phyloP scores from a whole-genome alignment of 2,329 filamentous ascomycete species.

The Xylaria polymorpha region DNA sequence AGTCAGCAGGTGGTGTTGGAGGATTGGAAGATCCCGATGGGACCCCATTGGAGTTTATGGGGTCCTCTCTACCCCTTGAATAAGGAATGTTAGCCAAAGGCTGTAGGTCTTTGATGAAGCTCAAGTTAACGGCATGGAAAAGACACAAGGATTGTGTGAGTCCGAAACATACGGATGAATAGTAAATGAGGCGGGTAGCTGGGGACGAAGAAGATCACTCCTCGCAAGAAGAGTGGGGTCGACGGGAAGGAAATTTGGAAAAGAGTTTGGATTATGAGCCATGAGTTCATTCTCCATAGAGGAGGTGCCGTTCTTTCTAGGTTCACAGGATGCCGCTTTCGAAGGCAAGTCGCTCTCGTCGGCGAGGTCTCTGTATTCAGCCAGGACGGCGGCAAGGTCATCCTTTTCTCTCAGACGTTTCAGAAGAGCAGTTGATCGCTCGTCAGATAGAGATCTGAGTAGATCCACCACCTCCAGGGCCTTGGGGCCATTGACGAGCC shows the following conservation, averaged over 20 bases:
- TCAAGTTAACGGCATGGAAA: background rate
- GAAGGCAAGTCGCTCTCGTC: background rate
- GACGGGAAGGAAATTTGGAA: slow-evolving; percentile 39
- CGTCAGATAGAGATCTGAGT: slow-evolving; percentile 40
- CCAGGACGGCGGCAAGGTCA: slow-evolving; percentile 42
- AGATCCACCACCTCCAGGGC: slow-evolving; percentile 45
- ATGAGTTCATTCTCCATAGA: slow-evolving; percentile 44
- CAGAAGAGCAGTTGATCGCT: slow-evolving; percentile 40
- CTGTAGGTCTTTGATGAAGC: background rate
- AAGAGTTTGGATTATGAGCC: slow-evolving; percentile 42
- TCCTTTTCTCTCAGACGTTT: slow-evolving; percentile 39
- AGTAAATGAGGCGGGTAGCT: background rate
- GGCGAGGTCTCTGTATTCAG: slow-evolving; percentile 34
- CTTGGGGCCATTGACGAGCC: slow-evolving; percentile 34
- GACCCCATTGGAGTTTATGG: background rate
- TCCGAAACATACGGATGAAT: slow-evolving; percentile 20
- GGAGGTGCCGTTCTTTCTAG: slow-evolving; percentile 8
- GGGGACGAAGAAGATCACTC: slow-evolving; percentile 31
- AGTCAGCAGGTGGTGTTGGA: background rate
- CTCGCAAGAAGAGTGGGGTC: slow-evolving; percentile 12
- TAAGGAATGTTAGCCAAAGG: background rate
- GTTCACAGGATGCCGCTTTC: background rate
- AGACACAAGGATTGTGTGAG: background rate
- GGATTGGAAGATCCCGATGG: background rate
- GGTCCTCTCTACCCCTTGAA: background rate